A percentile compares a stretch with the other conserved stretches of the same genome.
Evolutionary conservation across 192 early-diverging fungal species (phyloP).

Genomic region (Linnemannia exigua): DNA sequence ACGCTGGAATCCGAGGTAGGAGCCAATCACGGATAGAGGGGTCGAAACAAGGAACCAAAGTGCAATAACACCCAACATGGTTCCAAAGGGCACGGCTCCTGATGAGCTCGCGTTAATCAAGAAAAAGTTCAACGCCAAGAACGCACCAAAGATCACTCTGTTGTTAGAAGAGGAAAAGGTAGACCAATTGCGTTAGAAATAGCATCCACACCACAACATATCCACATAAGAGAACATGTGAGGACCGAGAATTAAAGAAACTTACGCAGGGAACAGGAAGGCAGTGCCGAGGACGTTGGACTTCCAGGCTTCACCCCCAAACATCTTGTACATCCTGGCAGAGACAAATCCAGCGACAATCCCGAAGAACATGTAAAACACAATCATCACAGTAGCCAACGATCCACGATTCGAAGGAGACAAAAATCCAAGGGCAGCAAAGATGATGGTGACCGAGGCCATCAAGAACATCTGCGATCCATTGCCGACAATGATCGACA

Average conservation of each 20-base stretch:
- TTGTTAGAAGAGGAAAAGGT: neutral
- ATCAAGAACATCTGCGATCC: constrained; percentile 86
- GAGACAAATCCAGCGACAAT: constrained; percentile 90
- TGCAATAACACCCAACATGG: constrained; percentile 84
- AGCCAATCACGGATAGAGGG: constrained; percentile 87
- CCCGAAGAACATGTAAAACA: constrained; percentile 93
- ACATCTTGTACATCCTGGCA: constrained; percentile 93
- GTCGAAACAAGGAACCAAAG: constrained; percentile 88
- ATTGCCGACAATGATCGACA: constrained; percentile 88
- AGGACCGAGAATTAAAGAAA: neutral
- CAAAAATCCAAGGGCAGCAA: constrained; percentile 98
- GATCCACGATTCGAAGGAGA: constrained; percentile 93
- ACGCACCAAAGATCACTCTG: constrained; percentile 69
- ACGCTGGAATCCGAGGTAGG: constrained; percentile 76
- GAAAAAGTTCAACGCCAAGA: constrained; percentile 88
- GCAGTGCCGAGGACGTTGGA: constrained; percentile 86
- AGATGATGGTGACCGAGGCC: constrained; percentile 79
- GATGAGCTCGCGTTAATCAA: constrained; percentile 88
- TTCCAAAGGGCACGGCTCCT: constrained; percentile 89
- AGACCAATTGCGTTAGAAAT: neutral
- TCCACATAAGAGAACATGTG: neutral
- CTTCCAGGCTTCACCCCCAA: constrained; percentile 90
- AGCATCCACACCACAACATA: neutral
- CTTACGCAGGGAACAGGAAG: constrained; percentile 84
- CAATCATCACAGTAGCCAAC: constrained; percentile 91